phyloP scores from a whole-genome alignment of 176 grass and related monocot genomes.

The Avena sativa region DNA sequence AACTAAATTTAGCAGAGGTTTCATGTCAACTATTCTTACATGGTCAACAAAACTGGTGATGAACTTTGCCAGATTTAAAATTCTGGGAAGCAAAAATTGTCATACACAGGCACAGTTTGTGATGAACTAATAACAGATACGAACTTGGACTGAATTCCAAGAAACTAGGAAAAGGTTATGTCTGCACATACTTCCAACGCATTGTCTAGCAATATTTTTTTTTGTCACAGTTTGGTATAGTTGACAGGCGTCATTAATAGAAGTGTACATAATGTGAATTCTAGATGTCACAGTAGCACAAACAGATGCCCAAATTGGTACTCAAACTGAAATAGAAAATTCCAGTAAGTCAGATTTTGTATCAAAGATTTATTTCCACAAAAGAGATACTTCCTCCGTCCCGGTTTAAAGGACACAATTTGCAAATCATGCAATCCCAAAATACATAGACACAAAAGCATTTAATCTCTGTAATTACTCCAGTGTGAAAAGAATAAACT shows the following conservation, averaged over 20 bases:
- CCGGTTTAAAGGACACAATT: too few species aligned
- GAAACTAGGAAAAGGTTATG: neutral
- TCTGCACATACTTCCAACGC: neutral
- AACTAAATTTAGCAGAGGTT: neutral
- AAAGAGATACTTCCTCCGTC: neutral
- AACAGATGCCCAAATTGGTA: neutral
- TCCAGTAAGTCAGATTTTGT: neutral
- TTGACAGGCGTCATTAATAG: neutral
- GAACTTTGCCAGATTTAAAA: neutral
- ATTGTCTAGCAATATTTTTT: too few species aligned
- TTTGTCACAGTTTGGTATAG: neutral
- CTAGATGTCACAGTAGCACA: neutral
- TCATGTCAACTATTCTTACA: neutral
- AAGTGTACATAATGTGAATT: neutral
- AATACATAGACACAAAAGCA: too few species aligned
- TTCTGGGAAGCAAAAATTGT: too few species aligned
- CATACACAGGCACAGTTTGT: too few species aligned
- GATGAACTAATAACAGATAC: neutral
- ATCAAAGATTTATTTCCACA: slow-evolving; percentile 23
- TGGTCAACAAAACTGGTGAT: neutral
- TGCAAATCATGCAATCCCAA: too few species aligned
- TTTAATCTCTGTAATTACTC: too few species aligned
- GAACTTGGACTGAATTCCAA: neutral
- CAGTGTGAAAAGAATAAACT: too few species aligned
- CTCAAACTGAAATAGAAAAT: neutral